Percentiles rank a stretch among this genome's conserved stretches.
Conservation (phyloP, 2,329 filamentous ascomycete genomes). For the Penicillium griseofulvum region DNA sequence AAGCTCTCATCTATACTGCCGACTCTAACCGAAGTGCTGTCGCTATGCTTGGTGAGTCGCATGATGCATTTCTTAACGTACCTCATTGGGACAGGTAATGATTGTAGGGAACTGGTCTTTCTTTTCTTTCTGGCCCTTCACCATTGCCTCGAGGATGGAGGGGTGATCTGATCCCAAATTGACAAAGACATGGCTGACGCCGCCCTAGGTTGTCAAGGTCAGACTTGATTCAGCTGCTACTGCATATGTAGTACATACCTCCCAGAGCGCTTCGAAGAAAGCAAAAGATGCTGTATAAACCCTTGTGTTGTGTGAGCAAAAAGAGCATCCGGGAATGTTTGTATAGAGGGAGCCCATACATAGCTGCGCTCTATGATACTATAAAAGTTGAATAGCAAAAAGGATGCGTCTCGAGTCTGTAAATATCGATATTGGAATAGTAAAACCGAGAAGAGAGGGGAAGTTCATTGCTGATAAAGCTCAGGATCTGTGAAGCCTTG, state of each 20-base stretch:
- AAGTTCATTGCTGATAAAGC: conserved; percentile 6
- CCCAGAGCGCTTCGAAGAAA: conserved; percentile 79
- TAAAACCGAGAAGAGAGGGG: neutral
- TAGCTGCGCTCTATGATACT: neutral
- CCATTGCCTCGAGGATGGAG: conserved; percentile 75
- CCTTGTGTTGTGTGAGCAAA: conserved; percentile 19
- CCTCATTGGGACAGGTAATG: conserved; percentile 78
- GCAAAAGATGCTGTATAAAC: conserved; percentile 71
- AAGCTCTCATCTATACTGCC: neutral
- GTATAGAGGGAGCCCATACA: neutral
- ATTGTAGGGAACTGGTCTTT: conserved; percentile 66
- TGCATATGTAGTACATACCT: conserved; percentile 51
- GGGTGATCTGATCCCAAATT: conserved; percentile 62
- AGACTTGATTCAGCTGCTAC: neutral
- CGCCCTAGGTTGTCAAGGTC: conserved; percentile 35
- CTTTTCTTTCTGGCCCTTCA: conserved; percentile 69
- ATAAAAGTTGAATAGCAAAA: neutral
- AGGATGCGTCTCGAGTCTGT: neutral
- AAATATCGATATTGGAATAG: neutral
- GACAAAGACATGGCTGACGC: conserved; percentile 53
- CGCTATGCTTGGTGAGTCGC: neutral
- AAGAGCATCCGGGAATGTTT: neutral
- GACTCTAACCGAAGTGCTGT: conserved; percentile 8
- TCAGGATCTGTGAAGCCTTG: conserved; percentile 1
- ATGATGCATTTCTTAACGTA: conserved; percentile 35